Evolutionary conservation across 805 yeast species (phyloP).

Genomic region (Pichia californica): DNA sequence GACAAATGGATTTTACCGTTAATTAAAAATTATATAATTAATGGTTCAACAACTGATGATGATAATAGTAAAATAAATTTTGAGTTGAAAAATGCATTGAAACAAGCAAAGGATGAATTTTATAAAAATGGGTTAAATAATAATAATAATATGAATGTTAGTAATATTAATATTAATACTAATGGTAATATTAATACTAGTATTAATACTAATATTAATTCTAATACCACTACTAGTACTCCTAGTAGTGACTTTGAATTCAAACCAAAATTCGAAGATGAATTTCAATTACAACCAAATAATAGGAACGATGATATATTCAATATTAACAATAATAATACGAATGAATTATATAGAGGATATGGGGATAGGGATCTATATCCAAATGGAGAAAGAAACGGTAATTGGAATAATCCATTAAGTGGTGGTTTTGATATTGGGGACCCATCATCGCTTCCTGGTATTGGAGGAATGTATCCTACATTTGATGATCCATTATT

Average conservation of each 20-base stretch:
- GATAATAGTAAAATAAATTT: background rate
- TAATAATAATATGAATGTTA: background rate
- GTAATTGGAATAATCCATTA: conserved; percentile 31
- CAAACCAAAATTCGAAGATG: conserved; percentile 13
- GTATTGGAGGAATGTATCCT: conserved; percentile 51
- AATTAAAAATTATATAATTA: background rate
- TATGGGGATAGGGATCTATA: conserved; percentile 48
- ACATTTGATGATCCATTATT: conserved; percentile 47
- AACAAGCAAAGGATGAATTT: background rate
- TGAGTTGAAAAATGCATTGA: background rate
- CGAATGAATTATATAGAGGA: background rate
- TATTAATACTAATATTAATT: background rate
- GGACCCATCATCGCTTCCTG: too few species aligned
- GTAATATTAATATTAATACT: background rate
- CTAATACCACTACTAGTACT: background rate
- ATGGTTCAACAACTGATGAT: background rate
- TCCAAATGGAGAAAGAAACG: conserved; percentile 37
- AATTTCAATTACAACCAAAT: background rate
- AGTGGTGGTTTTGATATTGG: conserved; percentile 37
- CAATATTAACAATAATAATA: too few species aligned
- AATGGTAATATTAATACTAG: background rate
- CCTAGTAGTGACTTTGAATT: background rate
- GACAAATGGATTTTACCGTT: background rate
- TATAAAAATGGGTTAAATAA: background rate
- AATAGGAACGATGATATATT: background rate